Evolutionary conservation across 1,139 yeast species (phyloP).

Genomic region (Pichia norvegensis): DNA sequence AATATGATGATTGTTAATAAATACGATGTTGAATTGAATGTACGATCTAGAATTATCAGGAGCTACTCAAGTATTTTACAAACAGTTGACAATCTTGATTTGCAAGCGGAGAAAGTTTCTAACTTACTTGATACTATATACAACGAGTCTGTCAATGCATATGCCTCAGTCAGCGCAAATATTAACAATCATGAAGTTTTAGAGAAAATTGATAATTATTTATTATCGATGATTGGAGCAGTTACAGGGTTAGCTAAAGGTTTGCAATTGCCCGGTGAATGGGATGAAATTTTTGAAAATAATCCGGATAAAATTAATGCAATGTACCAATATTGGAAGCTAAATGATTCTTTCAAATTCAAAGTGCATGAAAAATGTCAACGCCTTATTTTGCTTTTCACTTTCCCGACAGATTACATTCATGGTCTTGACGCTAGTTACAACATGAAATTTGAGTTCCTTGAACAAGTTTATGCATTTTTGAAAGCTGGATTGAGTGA

Average conservation of each 20-base stretch:
- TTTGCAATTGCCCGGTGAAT: conserved; percentile 50
- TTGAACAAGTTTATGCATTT: conserved; percentile 51
- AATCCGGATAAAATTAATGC: conserved; percentile 23
- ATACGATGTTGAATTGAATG: conserved; percentile 37
- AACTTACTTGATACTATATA: conserved; percentile 11
- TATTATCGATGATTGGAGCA: conserved; percentile 29
- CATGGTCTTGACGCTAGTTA: not conserved
- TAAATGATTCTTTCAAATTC: conserved; percentile 1
- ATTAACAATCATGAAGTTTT: conserved; percentile 1
- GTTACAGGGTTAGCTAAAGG: conserved; percentile 65
- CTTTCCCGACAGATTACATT: conserved; percentile 7
- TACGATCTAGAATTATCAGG: conserved; percentile 53
- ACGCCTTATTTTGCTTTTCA: conserved; percentile 4
- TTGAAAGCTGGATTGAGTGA: conserved; percentile 52
- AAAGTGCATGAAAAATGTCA: conserved; percentile 36
- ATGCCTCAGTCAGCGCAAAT: not conserved
- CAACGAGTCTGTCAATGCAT: conserved; percentile 8
- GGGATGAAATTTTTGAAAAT: conserved; percentile 34
- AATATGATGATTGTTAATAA: conserved; percentile 44
- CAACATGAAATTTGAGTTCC: conserved; percentile 27
- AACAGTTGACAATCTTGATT: conserved; percentile 38
- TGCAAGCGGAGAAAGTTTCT: conserved; percentile 27
- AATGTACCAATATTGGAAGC: conserved; percentile 32
- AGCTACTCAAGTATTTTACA: conserved; percentile 58
- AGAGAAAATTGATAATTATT: conserved; percentile 5